A percentile compares a stretch with the other conserved stretches of the same genome.
These are phyloP conservation scores for Hanseniaspora meyeri DNA, from an alignment of 805 yeast species.

Conservation along the genomic window DNA sequence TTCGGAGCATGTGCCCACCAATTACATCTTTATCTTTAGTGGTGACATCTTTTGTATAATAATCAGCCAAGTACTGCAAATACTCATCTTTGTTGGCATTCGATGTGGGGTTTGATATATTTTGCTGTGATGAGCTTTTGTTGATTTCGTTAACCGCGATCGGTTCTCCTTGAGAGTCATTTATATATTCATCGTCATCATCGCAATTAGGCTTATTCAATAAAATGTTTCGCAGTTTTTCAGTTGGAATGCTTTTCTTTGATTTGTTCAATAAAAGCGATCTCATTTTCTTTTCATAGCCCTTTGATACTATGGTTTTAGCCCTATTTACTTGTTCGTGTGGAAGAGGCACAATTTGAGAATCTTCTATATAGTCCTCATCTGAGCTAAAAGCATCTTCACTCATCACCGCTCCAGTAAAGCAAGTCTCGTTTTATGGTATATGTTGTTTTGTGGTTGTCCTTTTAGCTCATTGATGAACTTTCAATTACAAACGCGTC, in stretches of 20 bases:
- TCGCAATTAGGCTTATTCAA: background rate
- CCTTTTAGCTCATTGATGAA: background rate
- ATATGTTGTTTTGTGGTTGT: background rate
- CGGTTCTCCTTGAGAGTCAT: background rate
- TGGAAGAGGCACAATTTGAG: background rate
- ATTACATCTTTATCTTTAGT: background rate
- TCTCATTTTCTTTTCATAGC: background rate
- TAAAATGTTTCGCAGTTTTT: background rate
- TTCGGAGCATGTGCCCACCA: constrained; percentile 6
- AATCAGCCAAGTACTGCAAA: background rate
- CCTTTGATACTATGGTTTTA: background rate
- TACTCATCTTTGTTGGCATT: background rate
- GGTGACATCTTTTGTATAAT: background rate
- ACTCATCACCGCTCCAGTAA: background rate
- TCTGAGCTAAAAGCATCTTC: background rate
- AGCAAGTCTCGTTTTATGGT: no score
- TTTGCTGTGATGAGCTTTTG: background rate
- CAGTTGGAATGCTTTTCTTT: background rate
- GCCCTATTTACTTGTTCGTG: background rate
- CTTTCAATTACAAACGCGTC: background rate
- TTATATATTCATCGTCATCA: background rate
- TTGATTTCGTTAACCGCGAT: no score
- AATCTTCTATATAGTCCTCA: background rate
- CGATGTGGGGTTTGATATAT: background rate
- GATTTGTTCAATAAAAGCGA: background rate